Base-by-base conservation (phyloP, 805 yeast genomes). In the Suhomyces xylopsoci region DNA sequence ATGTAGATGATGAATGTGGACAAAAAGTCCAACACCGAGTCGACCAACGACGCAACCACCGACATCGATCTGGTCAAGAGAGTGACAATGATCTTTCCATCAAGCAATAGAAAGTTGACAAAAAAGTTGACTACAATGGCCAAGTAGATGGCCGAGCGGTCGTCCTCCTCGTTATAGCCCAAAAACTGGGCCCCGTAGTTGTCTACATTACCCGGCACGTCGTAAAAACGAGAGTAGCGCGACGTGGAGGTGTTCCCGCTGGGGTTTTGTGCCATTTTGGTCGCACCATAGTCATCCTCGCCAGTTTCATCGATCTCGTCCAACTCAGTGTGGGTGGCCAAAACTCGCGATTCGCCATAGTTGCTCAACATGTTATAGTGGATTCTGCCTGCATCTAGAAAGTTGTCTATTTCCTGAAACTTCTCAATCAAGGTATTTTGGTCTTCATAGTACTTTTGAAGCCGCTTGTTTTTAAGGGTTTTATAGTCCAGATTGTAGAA, bases 31-130 rank as follows among this genome's bases (percentile, higher is more conserved):
- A 88, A 76, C 0, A 83, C 73, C 2, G 93, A 87, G 69, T 88
- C 96, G 41, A 88, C 60, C 56, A 88, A 77, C 1, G 94, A 87
- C 0, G 96, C 96, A 48, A 88, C 73, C 47, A 88, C 81, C 6
- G 94, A 87, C 57, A 88, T 81, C 9, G 96, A 88, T 62, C 74
- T 78, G 0, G 93, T 84, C 62, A 84, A 69, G n/a, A 81, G 55
- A 1, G 84, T 82, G 22, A 86, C 90, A 10, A 77, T 70, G 3
- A 78, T 53, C 62, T 88, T 88, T 2, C 88, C 91, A 1, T 79
- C 43, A 48, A 88, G 69, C 49, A 88, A 71, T 1, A 85, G 51
- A 40, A 83, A 65, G 63, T 88, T 88, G 51, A 87, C 71, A 38
- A 74, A 65, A 60, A 87, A 83, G 57, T 87, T 88, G 42, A 87